Evolutionary conservation across 1,139 yeast species (phyloP).

Genomic region (Nakaseomyces delphensis): DNA sequence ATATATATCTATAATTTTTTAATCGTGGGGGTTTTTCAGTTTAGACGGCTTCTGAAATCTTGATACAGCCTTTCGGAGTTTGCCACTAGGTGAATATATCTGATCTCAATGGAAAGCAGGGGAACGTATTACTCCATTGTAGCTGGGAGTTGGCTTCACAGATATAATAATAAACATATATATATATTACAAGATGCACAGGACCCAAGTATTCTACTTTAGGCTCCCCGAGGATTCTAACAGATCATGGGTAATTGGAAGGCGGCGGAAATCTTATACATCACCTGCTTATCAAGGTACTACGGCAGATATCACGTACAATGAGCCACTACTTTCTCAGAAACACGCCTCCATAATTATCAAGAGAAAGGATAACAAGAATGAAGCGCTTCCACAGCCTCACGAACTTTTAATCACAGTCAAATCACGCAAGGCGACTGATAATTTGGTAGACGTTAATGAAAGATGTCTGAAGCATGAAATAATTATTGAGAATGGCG

Average conservation of each 20-base stretch:
- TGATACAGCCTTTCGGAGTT: background rate
- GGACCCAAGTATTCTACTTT: background rate
- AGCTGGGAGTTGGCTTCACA: no score
- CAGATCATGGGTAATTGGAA: background rate
- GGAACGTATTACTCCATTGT: no score
- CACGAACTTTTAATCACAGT: background rate
- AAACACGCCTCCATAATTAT: background rate
- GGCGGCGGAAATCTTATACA: background rate
- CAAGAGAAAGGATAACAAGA: background rate
- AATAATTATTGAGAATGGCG: slow-evolving; percentile 15
- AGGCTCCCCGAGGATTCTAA: background rate
- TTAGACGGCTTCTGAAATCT: background rate
- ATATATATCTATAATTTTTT: background rate
- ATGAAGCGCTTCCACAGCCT: background rate
- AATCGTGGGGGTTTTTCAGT: no score
- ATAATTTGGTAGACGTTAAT: background rate
- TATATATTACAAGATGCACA: background rate
- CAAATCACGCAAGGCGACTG: background rate
- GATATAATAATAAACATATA: no score
- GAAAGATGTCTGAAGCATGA: background rate
- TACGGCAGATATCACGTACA: background rate
- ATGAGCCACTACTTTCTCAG: background rate
- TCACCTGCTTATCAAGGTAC: background rate
- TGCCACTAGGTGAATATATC: no score
- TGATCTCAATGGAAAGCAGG: background rate